Evolutionary conservation across 441 rosid species (phyloP), one percentile per base, ranked within the genome.

Genomic region (Adansonia rubrostipa): DNA sequence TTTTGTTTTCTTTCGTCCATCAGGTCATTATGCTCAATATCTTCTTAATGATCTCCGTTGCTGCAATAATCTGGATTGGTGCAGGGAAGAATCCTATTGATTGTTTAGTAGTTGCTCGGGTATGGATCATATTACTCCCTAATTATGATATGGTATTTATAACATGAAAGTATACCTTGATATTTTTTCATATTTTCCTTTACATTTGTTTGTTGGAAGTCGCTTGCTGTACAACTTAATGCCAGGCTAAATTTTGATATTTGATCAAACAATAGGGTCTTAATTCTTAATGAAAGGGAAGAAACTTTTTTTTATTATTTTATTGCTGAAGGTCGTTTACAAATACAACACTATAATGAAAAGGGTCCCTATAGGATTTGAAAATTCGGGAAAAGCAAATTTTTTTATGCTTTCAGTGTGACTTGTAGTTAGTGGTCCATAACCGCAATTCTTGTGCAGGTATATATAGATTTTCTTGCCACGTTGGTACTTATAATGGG

Each of bases 11-110:
- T n/a, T 77, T 70, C 45, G 36, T 57, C 48, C 63, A n/a, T 28
- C 28, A 72, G 75, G 11, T 74, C 54, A 65, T 75, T 33, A 8
- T 72, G 22, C 28, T 42, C 15, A 48, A 77, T 50, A 4, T 44
- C 57, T 9, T 51, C 69, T 66, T 73, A 17, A n/a, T 51, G 73
- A 58, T 73, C 28, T 33, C 62, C 13, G 85, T 84, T 78, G 87
- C 89, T 77, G 83, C 82, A 80, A 79, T 89, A 73, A 86, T 91
- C 71, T 84, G 91, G 93, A 84, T 86, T 68, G 91, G 86, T 58
- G 79, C 80, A 80, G 87, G 88, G 75, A 69, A 82, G 51, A 83
- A 77, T 77, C 61, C 80, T 42, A 80, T 80, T 62, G 66, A 83
- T 84, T 83, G 89, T 22, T 85, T 86, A 53, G 54, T 60, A 36